phyloP scores from a whole-genome alignment of 2,329 filamentous ascomycete species.

The Diaporthe ilicicola region DNA sequence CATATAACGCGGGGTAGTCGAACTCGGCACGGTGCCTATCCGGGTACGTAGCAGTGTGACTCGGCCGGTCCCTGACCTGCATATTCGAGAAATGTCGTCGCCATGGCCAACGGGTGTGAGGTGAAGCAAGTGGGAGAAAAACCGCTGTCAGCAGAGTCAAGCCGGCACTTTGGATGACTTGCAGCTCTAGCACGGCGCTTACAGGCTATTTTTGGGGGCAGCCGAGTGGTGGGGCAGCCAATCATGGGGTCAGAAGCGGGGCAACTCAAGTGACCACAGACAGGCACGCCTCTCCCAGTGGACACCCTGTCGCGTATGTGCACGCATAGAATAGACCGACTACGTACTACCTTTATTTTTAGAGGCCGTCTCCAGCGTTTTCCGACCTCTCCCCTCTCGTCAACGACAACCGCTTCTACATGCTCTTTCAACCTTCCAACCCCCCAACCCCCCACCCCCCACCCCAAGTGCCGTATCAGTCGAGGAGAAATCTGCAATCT shows the following conservation, averaged over 20 bases:
- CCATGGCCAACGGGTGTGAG: neutral
- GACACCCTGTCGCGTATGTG: too few species aligned
- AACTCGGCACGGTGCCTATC: neutral
- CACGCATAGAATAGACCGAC: neutral
- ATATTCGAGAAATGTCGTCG: neutral
- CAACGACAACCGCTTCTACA: neutral
- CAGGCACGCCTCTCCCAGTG: neutral
- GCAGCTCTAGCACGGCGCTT: slow-evolving; percentile 23
- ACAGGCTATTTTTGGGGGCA: slow-evolving; percentile 13
- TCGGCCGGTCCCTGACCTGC: slow-evolving; percentile 6
- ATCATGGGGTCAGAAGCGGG: neutral
- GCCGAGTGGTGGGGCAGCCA: neutral
- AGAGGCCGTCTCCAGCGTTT: neutral
- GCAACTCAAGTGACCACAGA: neutral
- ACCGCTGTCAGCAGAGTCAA: neutral
- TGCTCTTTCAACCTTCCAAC: neutral
- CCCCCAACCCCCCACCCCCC: neutral
- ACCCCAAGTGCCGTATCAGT: neutral
- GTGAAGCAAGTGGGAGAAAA: neutral
- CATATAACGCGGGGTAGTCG: slow-evolving; percentile 13
- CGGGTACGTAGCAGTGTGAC: slow-evolving; percentile 15
- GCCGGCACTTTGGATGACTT: slow-evolving; percentile 22
- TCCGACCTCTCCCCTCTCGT: neutral
- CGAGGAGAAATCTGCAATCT: neutral
- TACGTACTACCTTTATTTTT: neutral